phyloP scores from a whole-genome alignment of 1,139 yeast species.

The Candida sp. region DNA sequence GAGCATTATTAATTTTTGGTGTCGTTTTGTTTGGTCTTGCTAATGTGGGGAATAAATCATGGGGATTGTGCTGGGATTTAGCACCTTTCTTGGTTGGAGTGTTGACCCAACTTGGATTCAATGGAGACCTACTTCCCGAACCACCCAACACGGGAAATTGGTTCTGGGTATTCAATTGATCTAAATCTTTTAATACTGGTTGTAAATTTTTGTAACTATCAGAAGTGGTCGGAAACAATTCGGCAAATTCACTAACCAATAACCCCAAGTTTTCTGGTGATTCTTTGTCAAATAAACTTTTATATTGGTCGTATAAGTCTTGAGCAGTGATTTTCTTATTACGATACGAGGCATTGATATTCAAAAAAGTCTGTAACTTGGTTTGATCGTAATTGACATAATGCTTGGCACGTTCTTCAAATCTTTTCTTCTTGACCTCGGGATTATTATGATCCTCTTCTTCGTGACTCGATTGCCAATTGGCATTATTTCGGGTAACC shows the following conservation, averaged over 20 bases:
- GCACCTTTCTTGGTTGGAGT: conserved; percentile 4
- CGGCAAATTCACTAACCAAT: conserved; percentile 54
- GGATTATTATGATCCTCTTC: conserved; percentile 34
- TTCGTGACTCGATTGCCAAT: conserved; percentile 5
- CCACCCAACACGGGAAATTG: conserved; percentile 32
- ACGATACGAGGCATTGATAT: conserved; percentile 47
- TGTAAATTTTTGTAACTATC: conserved; percentile 25
- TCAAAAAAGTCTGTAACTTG: conserved; percentile 46
- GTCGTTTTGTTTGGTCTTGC: conserved; percentile 32
- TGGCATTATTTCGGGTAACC: conserved; percentile 6
- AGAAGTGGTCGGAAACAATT: conserved; percentile 41
- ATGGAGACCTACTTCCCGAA: conserved; percentile 8
- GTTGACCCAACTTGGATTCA: conserved; percentile 27
- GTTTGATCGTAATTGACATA: conserved; percentile 55
- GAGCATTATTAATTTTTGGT: conserved; percentile 17
- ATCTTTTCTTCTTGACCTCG: conserved; percentile 56
- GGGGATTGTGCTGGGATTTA: conserved; percentile 6
- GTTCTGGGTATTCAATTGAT: conserved; percentile 12
- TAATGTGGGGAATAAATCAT: conserved; percentile 52
- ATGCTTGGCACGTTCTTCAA: conserved; percentile 85
- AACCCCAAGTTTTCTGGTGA: conserved; percentile 47
- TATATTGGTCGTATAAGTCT: conserved; percentile 50
- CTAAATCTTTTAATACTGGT: conserved; percentile 20
- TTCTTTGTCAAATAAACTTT: conserved; percentile 42
- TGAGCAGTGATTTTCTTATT: conserved; percentile 44